Base-by-base conservation (phyloP, 108 stramenopile species). In the Aurantiochytrium sp. region DNA sequence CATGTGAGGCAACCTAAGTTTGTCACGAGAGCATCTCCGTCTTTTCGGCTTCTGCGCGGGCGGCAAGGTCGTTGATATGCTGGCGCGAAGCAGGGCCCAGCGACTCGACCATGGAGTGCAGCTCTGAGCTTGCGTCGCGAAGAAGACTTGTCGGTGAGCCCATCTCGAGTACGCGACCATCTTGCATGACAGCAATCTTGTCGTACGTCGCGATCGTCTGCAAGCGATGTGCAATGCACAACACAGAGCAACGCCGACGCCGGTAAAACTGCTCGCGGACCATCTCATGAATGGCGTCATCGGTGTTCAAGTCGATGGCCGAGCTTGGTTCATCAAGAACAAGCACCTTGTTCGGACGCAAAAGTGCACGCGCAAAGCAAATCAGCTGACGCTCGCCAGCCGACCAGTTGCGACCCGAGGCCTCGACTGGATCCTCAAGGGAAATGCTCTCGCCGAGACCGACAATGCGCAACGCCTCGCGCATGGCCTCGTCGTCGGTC, bases 151-250 rank as follows among this genome's bases (percentile, higher is more conserved):
- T 47, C 5, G 99, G 99, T 18, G 92, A 83, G 49, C 95, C 99
- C 60, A 92, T 96, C 90, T 99, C 99, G 4, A 96, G 89, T 14
- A 98, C 93, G 43, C 92, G 23, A 5, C 98, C 99, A n/a, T 93
- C 88, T 35, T 96, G 96, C 76, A 99, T 90, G 16, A 98, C 99
- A 16, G 97, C 73, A 49, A 35, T 35, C 35, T 35, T 35, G 35
- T 35, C 35, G 35, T 35, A 35, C 35, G 35, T 35, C 35, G 35
- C 35, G 35, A 35, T 35, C 35, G 35, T 35, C 35, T 35, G 35
- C 35, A 35, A 35, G 35, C 35, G 35, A 35, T 35, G 99, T 8
- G 99, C 99, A 29, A 99, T 96, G 21, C 97, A 93, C 29, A 99
- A 91, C 8, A 98, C 94, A 4, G 98, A 98, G 10, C 95, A 83